Evolutionary conservation across 2,329 filamentous ascomycete genomes (phyloP).

Genomic region (Fusarium torreyae): DNA sequence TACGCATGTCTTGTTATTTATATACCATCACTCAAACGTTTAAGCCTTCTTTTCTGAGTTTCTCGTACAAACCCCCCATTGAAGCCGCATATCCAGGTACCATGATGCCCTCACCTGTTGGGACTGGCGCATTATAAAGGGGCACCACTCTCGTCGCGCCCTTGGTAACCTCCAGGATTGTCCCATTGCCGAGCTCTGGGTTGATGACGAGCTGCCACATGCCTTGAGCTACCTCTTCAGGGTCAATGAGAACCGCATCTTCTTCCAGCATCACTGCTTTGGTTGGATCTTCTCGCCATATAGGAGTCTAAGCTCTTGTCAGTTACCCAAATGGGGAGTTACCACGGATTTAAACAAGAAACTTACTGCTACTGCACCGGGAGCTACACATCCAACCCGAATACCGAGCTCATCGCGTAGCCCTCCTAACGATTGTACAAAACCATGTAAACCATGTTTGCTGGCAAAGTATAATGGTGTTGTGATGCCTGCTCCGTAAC

Average conservation of each 20-base stretch:
- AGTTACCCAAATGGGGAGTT: neutral
- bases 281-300: slow-evolving; percentile 54
- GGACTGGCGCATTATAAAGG: slow-evolving; percentile 47
- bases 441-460: slow-evolving; percentile 57
- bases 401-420: slow-evolving; percentile 50
- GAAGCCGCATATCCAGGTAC: slow-evolving; percentile 49
- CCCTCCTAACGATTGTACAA: slow-evolving; percentile 52
- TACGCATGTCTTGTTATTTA: too few species aligned
- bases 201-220: slow-evolving; percentile 51
- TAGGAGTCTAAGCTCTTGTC: slow-evolving; percentile 48
- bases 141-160: slow-evolving; percentile 50
- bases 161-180: slow-evolving; percentile 53
- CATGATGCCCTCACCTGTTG: slow-evolving; percentile 40
- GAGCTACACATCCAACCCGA: slow-evolving; percentile 51
- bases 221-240: slow-evolving; percentile 52
- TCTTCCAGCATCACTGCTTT: slow-evolving; percentile 49
- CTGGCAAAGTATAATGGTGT: slow-evolving; percentile 57
- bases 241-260: slow-evolving; percentile 50
- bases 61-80: slow-evolving; percentile 40
- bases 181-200: slow-evolving; percentile 51
- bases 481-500: slow-evolving; percentile 49
- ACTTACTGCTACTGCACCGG: slow-evolving; percentile 53
- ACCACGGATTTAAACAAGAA: neutral
- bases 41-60: slow-evolving; percentile 43
- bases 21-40: slow-evolving; percentile 34